phyloP scores from a whole-genome alignment of 345 rosid genomes.

The Gossypioides kirkii region DNA sequence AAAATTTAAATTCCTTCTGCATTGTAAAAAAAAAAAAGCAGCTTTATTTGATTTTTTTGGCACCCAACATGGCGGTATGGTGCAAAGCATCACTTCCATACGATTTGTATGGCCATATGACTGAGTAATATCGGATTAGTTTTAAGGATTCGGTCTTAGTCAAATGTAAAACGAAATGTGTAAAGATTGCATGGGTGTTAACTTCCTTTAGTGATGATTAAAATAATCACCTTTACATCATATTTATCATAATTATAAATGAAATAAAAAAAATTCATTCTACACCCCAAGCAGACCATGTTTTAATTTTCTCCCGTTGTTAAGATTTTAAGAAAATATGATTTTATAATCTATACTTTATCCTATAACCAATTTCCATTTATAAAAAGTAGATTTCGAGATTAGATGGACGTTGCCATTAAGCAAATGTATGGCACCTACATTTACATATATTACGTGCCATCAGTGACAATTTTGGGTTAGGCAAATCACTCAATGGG shows the following conservation, averaged over 20 bases:
- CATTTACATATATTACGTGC: not conserved
- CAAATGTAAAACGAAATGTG: not conserved
- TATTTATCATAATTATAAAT: too few species aligned
- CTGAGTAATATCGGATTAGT: not conserved
- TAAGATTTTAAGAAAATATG: too few species aligned
- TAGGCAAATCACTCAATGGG: not conserved
- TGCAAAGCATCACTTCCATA: not conserved
- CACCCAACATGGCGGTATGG: not conserved
- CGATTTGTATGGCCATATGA: not conserved
- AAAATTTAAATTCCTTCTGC: not conserved
- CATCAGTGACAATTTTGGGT: not conserved
- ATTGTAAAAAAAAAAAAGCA: not conserved
- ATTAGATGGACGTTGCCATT: not conserved
- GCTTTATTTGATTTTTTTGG: not conserved
- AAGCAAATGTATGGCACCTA: slow-evolving; percentile 1
- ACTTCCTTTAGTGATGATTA: too few species aligned
- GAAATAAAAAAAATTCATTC: too few species aligned
- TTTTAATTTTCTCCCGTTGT: too few species aligned
- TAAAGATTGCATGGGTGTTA: too few species aligned
- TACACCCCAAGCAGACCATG: too few species aligned
- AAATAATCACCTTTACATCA: too few species aligned
- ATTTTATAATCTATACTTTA: not conserved
- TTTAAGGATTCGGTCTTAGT: not conserved
- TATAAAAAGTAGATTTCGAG: not conserved
- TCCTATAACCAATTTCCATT: not conserved